Evolutionary conservation across 768 basidiomycete genomes (phyloP).

Genomic region (Auriscalpium vulgare): DNA sequence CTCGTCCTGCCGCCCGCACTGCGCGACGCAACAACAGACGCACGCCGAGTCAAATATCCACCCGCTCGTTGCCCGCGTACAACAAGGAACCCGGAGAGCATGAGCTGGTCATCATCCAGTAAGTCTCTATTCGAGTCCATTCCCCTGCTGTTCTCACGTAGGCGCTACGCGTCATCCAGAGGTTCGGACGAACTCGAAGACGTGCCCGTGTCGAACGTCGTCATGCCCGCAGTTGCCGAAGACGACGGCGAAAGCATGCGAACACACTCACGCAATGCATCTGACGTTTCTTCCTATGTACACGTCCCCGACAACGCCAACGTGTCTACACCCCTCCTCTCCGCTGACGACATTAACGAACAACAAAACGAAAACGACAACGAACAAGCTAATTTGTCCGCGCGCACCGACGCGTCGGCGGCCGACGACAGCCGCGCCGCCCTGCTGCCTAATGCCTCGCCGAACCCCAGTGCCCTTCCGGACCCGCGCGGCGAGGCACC

Average conservation of each 20-base stretch:
- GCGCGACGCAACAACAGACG: conserved; percentile 38
- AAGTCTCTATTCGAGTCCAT: conserved; percentile 5
- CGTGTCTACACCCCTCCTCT: conserved; percentile 12
- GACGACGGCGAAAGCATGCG: conserved; percentile 11
- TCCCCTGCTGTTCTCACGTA: too few species aligned
- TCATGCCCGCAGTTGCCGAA: conserved; percentile 24
- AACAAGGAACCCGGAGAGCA: conserved; percentile 81
- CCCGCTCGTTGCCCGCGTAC: conserved; percentile 68
- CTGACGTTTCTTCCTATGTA: conserved; percentile 9
- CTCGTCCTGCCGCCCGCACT: conserved; percentile 11
- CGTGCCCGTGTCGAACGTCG: conserved; percentile 33
- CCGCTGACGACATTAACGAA: conserved; percentile 6
- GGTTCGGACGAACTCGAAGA: conserved; percentile 50
- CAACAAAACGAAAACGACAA: conserved; percentile 5
- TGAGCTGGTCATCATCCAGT: conserved; percentile 65
- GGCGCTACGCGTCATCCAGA: conserved; percentile 21
- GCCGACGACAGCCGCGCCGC: conserved; percentile 1
- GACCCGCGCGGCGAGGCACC: conserved; percentile 59
- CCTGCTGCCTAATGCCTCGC: conserved; percentile 15
- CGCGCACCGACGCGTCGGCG: conserved; percentile 12
- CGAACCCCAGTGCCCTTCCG: neutral
- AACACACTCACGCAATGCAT: conserved; percentile 11
- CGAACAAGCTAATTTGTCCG: neutral
- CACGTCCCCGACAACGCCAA: conserved; percentile 7
- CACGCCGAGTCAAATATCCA: conserved; percentile 77